A percentile compares a stretch with the other conserved stretches of the same genome.
Evolutionary conservation across 305 asterid species (phyloP).

Genomic region (Ilex paraguariensis): DNA sequence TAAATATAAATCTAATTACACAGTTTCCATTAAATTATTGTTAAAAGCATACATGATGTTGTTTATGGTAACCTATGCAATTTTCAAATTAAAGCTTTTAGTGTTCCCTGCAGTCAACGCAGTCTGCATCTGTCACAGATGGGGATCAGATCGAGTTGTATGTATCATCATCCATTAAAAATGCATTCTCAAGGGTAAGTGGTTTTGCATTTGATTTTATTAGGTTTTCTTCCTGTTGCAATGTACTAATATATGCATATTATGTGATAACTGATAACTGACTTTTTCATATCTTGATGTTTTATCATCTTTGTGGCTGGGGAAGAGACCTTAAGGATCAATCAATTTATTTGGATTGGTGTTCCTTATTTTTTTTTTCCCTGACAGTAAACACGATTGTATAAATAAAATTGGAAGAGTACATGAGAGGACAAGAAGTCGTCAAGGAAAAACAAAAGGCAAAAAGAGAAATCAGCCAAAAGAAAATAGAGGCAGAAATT

Average conservation of each 20-base stretch:
- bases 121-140: slow-evolving; percentile 52
- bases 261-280: not conserved
- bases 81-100: not conserved
- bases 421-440: too few relatives aligned
- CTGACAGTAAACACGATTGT: too few relatives aligned
- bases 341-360: too few relatives aligned
- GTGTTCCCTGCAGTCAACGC: slow-evolving; percentile 59
- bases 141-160: slow-evolving; percentile 84
- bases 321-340: too few relatives aligned
- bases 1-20: too few relatives aligned
- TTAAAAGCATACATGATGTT: not conserved
- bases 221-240: slow-evolving; percentile 1
- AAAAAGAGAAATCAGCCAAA: too few relatives aligned
- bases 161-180: slow-evolving; percentile 75
- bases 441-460: too few relatives aligned
- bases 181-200: slow-evolving; percentile 81
- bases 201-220: slow-evolving; percentile 13
- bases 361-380: too few relatives aligned
- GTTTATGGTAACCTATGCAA: slow-evolving; percentile 7
- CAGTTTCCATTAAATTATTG: too few relatives aligned
- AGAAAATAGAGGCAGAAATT: too few relatives aligned
- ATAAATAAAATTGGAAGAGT: too few relatives aligned
- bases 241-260: not conserved
- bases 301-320: not conserved
- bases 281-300: not conserved